Evolutionary conservation across 108 stramenopile genomes (phyloP), one percentile per base, ranked within the genome.

Genomic region (Seminavis robusta): DNA sequence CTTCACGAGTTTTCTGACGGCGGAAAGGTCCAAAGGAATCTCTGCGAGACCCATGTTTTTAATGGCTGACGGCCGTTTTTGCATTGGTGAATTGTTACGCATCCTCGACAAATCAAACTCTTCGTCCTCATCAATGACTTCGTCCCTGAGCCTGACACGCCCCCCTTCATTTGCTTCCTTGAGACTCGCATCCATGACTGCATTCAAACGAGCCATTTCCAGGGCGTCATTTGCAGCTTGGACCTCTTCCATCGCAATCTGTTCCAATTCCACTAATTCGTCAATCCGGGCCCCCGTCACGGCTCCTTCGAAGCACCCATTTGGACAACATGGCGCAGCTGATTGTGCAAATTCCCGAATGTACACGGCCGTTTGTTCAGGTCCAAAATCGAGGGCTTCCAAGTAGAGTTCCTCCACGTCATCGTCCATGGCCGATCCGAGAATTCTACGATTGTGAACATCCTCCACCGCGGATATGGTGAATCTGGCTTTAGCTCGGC

Each of bases 291-390:
- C 61, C 3, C 25, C 4, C 9, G 70, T 59, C 2, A 93, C 61
- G 4, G 71, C 59, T 16, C 55, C 57, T 64, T 90, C 81, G 39
- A 62, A 66, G 63, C 84, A 90, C 9, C 92, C 88, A 52, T 85
- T 57, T 0, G 92, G 92, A 53, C 87, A 88, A 47, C 88, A 82
- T 15, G 71, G 80, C 7, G 86, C 84, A 16, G 88, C 86, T 29
- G 81, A 76, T 43, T 88, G 86, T 7, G 92, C 92, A 56, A 90
- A 86, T 64, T 94, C 92, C 21, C 92, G 56, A 37, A 76, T 74
- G 53, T 90, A 94, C 15, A 89, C 73, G 47, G 88, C 84, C 17
- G 81, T 79, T 50, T 90, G 88, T 51, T 86, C 88, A 5, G 90
- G 90, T 7, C 90, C 90, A 69, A 83, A 83, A 27, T 84, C 67